Conservation (phyloP, 129 eudicot genomes). For the Ambrosia artemisiifolia region DNA sequence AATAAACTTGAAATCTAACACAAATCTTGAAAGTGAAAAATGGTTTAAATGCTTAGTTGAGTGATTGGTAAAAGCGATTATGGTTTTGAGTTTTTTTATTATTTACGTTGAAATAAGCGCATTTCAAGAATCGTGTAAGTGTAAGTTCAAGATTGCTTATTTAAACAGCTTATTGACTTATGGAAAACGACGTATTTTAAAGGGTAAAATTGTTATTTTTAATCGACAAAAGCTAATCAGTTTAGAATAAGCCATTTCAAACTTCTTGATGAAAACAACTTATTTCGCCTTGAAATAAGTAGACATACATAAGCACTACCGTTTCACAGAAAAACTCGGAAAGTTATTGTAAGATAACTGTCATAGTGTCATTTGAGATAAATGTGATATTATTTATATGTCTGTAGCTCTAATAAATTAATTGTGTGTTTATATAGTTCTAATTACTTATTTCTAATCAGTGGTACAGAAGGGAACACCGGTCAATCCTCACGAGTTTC, state of each 20-base stretch:
- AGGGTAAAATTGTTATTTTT: background rate
- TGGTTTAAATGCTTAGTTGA: background rate
- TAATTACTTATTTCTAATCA: conserved; percentile 27
- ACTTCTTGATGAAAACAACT: background rate
- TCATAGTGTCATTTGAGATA: background rate
- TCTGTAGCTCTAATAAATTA: conserved; percentile 4
- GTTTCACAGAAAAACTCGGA: background rate
- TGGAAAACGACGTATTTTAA: background rate
- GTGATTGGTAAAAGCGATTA: background rate
- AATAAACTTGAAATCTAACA: conserved; percentile 9
- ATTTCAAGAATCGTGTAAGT: background rate
- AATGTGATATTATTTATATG: background rate
- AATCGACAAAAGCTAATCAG: background rate
- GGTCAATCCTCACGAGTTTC: conserved; percentile 47
- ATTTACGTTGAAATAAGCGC: background rate
- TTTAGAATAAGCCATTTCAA: background rate
- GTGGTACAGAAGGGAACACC: conserved; percentile 53
- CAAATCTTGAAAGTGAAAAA: conserved; percentile 17
- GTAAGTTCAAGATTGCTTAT: background rate
- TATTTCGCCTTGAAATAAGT: background rate
- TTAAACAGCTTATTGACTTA: background rate
- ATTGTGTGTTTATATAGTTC: conserved; percentile 1
- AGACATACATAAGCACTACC: background rate
- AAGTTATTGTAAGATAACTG: conserved; percentile 3
- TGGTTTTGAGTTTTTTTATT: conserved; percentile 1